These are phyloP conservation scores for Podaxis sp. DNA, from an alignment of 768 basidiomycete genomes.

Conservation along the genomic window DNA sequence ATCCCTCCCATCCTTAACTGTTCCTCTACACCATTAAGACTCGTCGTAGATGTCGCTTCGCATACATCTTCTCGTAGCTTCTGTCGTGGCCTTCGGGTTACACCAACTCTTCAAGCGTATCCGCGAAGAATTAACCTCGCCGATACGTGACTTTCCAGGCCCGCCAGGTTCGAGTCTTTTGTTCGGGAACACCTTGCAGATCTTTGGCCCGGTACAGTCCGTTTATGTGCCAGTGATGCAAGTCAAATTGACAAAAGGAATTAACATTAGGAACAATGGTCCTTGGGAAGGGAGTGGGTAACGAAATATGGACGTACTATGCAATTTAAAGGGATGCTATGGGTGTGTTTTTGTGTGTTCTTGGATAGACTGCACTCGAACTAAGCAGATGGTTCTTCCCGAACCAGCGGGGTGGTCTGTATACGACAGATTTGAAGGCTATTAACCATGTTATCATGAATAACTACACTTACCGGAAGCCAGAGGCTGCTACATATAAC, in stretches of 20 bases:
- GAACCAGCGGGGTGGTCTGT: constrained; percentile 37
- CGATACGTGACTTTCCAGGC: constrained; percentile 45
- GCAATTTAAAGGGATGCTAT: constrained; percentile 41
- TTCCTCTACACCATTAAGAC: not conserved
- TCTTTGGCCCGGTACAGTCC: not conserved
- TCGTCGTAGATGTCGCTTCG: not conserved
- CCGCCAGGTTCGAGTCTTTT: constrained; percentile 28
- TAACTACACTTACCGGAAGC: constrained; percentile 53
- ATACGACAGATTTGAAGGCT: constrained; percentile 60
- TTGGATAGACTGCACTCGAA: not conserved
- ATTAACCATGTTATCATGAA: constrained; percentile 62
- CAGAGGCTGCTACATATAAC: constrained; percentile 35
- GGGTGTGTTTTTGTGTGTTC: constrained; percentile 28
- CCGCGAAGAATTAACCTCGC: constrained; percentile 32
- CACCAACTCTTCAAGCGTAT: constrained; percentile 26
- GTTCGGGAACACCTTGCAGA: constrained; percentile 19
- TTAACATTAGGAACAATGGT: constrained; percentile 29
- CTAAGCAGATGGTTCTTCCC: not conserved
- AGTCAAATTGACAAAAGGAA: not conserved
- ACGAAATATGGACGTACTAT: constrained; percentile 47
- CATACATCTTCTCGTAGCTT: not conserved
- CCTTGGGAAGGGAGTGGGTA: constrained; percentile 41
- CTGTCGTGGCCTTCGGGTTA: constrained; percentile 17
- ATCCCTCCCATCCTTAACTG: not conserved
- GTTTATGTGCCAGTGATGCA: not conserved